Base-by-base conservation (phyloP, 192 early-diverging fungal genomes). In the Rhizophagus clarus region DNA sequence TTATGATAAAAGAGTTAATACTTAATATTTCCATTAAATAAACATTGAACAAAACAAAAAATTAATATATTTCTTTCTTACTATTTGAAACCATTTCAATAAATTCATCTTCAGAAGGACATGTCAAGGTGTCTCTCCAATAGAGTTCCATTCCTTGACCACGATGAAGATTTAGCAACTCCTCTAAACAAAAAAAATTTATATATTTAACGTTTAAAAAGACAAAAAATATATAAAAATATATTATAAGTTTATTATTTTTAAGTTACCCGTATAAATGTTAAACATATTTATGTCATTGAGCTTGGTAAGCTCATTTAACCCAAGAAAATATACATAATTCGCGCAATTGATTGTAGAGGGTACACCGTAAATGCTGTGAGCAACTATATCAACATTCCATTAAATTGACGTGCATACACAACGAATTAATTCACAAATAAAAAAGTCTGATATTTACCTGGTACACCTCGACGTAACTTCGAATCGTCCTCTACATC, bases 61-160 rank as follows among this genome's bases (percentile, higher is more conserved):
- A 34, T 2, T 4, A 4, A 34, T 4, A 34, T 34, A 34, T 34
- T 69, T 29, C 15, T 10, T 73, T 37, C 89, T 86, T 90, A 95
- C 94, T 99, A 84, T 99, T 96, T 62, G 88, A 86, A 15, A 99
- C 94, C 97, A 99, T 99, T 56, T 94, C 88, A 80, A 99, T 82
- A 78, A 96, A 99, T 77, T 98, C 93, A 17, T 92, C 89, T 82
- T 99, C 96, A 20, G 91, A 92, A 0, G 98, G 98, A 86, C 97
- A 98, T 3, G 90, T 94, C 63, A 92, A 81, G 29, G 90, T 93
- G 64, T 99, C 98, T 42, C 98, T 88, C 95, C 96, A 99, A 72
- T 96, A 95, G 26, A 99, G 85, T 70, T 99, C 98, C 95, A 97
- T 96, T 20, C 98, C 98, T 88, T 99, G 98, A 5, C 98, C 98